phyloP scores from a whole-genome alignment of 2,329 filamentous ascomycete species.

The Nigrospora sphaerica region DNA sequence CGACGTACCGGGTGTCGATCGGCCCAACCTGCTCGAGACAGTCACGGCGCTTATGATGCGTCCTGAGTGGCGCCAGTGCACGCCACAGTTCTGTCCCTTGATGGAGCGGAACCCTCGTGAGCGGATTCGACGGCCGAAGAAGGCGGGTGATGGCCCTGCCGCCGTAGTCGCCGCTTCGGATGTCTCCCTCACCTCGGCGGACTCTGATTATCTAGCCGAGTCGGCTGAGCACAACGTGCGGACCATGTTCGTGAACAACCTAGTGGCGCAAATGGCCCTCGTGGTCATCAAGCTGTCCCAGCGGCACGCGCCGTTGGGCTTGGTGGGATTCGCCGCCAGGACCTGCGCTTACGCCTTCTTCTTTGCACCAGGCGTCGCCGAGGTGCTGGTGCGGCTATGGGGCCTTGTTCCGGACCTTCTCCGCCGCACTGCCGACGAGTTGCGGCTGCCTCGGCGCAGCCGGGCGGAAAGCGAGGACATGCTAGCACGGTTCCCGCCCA shows the following conservation, averaged over 20 bases:
- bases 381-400: slow-evolving; percentile 79
- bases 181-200: slow-evolving; percentile 57
- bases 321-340: slow-evolving; percentile 84
- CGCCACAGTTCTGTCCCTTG: slow-evolving; percentile 59
- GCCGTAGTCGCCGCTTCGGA: slow-evolving; percentile 51
- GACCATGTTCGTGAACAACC: slow-evolving; percentile 77
- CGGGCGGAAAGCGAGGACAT: slow-evolving; percentile 57
- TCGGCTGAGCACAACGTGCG: slow-evolving; percentile 84
- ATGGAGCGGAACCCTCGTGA: slow-evolving; percentile 45
- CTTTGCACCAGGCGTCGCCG: slow-evolving; percentile 80
- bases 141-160: background rate
- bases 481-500: slow-evolving; percentile 61
- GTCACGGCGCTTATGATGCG: slow-evolving; percentile 79
- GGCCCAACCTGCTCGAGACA: slow-evolving; percentile 72
- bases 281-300: slow-evolving; percentile 86
- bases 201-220: slow-evolving; percentile 39
- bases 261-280: slow-evolving; percentile 76
- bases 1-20: slow-evolving; percentile 70
- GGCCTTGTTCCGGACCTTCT: slow-evolving; percentile 61
- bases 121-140: slow-evolving; percentile 15
- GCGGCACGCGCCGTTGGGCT: slow-evolving; percentile 55
- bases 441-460: slow-evolving; percentile 53
- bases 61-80: slow-evolving; percentile 75
- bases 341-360: slow-evolving; percentile 90
- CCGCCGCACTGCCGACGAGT: slow-evolving; percentile 63